phyloP scores from a whole-genome alignment of 768 basidiomycete species.

The Paxillus ammoniavirescens region DNA sequence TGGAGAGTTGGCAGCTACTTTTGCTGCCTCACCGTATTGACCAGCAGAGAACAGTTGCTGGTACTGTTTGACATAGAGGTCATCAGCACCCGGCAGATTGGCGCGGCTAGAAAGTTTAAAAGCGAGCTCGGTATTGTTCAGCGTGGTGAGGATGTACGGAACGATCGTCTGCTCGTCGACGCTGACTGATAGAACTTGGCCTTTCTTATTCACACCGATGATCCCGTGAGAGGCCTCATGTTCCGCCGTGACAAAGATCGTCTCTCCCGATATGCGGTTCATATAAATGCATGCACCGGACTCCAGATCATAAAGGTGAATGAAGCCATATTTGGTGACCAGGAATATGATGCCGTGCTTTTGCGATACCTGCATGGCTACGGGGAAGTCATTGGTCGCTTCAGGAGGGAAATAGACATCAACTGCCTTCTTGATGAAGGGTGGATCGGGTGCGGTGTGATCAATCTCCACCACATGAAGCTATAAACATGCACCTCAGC shows the following conservation, averaged over 20 bases:
- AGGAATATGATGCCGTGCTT: slow-evolving; percentile 97
- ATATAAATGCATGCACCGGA: slow-evolving; percentile 97
- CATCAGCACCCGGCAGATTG: slow-evolving; percentile 96
- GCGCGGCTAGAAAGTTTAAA: slow-evolving; percentile 97
- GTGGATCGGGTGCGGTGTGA: slow-evolving; percentile 87
- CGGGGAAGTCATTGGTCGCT: slow-evolving; percentile 97
- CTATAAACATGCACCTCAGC: slow-evolving; percentile 40
- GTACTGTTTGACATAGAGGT: slow-evolving; percentile 93
- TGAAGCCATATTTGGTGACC: slow-evolving; percentile 98
- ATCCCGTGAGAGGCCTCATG: slow-evolving; percentile 94
- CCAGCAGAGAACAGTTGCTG: slow-evolving; percentile 86
- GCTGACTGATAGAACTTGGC: slow-evolving; percentile 94
- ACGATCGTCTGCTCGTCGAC: slow-evolving; percentile 96
- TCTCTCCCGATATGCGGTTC: slow-evolving; percentile 99
- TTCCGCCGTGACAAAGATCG: slow-evolving; percentile 97
- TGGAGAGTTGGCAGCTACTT: slow-evolving; percentile 97
- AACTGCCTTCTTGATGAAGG: slow-evolving; percentile 95
- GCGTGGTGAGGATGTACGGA: slow-evolving; percentile 88
- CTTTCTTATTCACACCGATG: slow-evolving; percentile 99
- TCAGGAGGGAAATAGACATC: slow-evolving; percentile 99
- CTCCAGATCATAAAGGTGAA: slow-evolving; percentile 98
- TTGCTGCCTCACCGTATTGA: slow-evolving; percentile 92
- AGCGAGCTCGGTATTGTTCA: slow-evolving; percentile 97
- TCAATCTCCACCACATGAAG: slow-evolving; percentile 99
- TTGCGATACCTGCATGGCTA: slow-evolving; percentile 98